Conservation (phyloP, 1,284 basidiomycete genomes). For the Athelia psychrophila region DNA sequence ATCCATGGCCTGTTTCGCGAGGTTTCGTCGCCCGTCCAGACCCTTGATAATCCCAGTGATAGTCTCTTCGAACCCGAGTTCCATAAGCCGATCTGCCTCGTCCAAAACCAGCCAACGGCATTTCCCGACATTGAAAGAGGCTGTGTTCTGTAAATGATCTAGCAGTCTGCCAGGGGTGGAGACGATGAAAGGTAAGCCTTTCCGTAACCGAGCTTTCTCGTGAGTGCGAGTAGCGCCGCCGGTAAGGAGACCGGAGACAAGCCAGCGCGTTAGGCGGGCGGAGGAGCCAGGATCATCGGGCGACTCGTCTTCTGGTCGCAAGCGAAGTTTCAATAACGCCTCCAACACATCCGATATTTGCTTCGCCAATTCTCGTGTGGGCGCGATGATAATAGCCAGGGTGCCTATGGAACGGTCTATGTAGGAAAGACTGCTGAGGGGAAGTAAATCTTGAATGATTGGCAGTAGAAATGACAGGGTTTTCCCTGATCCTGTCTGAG, state of each 20-base stretch:
- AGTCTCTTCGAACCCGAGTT: slow-evolving; percentile 94
- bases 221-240: slow-evolving; percentile 77
- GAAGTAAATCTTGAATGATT: slow-evolving; percentile 92
- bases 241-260: slow-evolving; percentile 90
- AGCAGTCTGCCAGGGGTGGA: slow-evolving; percentile 96
- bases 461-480: slow-evolving; percentile 94
- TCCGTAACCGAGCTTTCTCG: slow-evolving; percentile 62
- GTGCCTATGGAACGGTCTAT: slow-evolving; percentile 91
- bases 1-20: slow-evolving; percentile 70
- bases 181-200: slow-evolving; percentile 81
- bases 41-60: slow-evolving; percentile 86
- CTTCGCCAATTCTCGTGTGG: slow-evolving; percentile 92
- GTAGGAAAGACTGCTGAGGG: slow-evolving; percentile 83
- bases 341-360: slow-evolving; percentile 96
- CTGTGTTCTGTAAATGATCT: slow-evolving; percentile 92
- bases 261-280: slow-evolving; percentile 81
- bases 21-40: slow-evolving; percentile 75
- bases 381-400: slow-evolving; percentile 91
- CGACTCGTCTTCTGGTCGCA: slow-evolving; percentile 58
- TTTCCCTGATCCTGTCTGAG: slow-evolving; percentile 98
- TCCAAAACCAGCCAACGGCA: slow-evolving; percentile 96
- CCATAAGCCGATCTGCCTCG: slow-evolving; percentile 96
- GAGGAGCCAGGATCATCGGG: slow-evolving; percentile 43
- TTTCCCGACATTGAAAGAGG: slow-evolving; percentile 89
- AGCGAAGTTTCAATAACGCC: slow-evolving; percentile 76